These are phyloP conservation scores for Ampelomyces quisqualis DNA, from an alignment of 2,329 filamentous ascomycete genomes.

Conservation along the genomic window DNA sequence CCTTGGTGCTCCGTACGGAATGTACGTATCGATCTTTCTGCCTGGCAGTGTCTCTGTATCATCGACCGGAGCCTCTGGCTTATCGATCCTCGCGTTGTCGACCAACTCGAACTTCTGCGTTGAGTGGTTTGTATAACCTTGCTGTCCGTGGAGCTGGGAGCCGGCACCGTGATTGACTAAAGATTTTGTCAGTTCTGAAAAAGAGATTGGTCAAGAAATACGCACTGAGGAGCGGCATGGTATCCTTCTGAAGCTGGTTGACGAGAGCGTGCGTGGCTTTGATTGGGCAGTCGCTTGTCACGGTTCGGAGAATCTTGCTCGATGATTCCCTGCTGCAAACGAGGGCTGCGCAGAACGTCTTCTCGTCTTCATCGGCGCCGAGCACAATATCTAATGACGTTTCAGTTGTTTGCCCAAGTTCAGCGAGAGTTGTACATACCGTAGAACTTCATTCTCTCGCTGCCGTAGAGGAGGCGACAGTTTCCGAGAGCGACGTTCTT, in stretches of 20 bases:
- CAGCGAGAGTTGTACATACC: conserved; percentile 6
- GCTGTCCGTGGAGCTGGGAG: conserved; percentile 17
- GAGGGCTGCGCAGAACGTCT: conserved; percentile 90
- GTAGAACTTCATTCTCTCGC: conserved; percentile 27
- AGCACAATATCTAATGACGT: conserved; percentile 19
- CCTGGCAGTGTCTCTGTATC: conserved; percentile 10
- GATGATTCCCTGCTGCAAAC: conserved; percentile 78
- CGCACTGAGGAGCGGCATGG: conserved; percentile 23
- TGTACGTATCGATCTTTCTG: conserved; percentile 1
- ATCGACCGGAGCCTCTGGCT: conserved; percentile 9
- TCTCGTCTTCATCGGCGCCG: conserved; percentile 8
- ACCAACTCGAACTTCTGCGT: conserved; percentile 11
- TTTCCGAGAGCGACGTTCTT: conserved; percentile 21
- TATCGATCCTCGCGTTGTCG: not conserved
- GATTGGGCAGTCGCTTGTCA: conserved; percentile 74
- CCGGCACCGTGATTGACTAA: conserved; percentile 23
- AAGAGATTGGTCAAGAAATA: not conserved
- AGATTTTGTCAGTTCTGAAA: not conserved
- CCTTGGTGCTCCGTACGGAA: conserved; percentile 1
- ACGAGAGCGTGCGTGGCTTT: conserved; percentile 45
- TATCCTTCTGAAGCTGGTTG: conserved; percentile 24
- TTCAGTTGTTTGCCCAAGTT: conserved; percentile 2
- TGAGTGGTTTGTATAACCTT: conserved; percentile 12
- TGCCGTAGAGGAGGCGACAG: conserved; percentile 32
- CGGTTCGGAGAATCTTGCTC: conserved; percentile 70